Base-by-base conservation (phyloP, 192 early-diverging fungal species). In the Linnemannia exigua region DNA sequence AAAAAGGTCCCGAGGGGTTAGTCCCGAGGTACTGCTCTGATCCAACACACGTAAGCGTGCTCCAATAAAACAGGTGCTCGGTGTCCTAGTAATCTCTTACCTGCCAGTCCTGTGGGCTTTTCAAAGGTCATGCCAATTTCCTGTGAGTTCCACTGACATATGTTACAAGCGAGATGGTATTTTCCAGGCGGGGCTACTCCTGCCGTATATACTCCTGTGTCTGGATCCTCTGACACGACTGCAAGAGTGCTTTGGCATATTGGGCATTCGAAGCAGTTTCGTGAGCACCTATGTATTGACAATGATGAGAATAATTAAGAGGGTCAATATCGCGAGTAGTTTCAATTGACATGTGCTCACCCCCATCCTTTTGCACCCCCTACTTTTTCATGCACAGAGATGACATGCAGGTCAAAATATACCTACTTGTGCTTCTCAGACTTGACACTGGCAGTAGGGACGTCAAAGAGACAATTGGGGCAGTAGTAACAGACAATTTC, bases 401-500 rank as follows among this genome's bases (percentile, higher is more conserved):
- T n/a, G 5, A 28, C n/a, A 22, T 58, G 54, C 54, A 58, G 54
- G n/a, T 31, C 28, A 2, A 63, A 15, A 2, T 12, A 63, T 15
- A 14, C 76, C 35, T 87, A 89, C 94, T 96, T 91, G 90, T 97
- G 97, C 82, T 95, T 94, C 89, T 99, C 98, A n/a, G 94, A 93
- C 79, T 96, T 97, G n/a, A 98, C 97, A 81, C 95, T 95, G 5
- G 98, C 96, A n/a, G 96, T 95, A 4, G 97, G 97, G 36, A 96
- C 97, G 79, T 99, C 97, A 89, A 99, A 99, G 72, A 98, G 92
- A 79, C 98, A 99, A 80, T 97, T 97, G 17, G 98, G 96, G 79
- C 98, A 99, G 87, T 95, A 98, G 86, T 97, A 98, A 66, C 94
- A 95, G 6, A 94, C 93, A 2, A 96, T 94, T 80, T 98, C 97